Evolutionary conservation across 1,284 basidiomycete genomes (phyloP).

Genomic region (Gymnopus androsaceus): DNA sequence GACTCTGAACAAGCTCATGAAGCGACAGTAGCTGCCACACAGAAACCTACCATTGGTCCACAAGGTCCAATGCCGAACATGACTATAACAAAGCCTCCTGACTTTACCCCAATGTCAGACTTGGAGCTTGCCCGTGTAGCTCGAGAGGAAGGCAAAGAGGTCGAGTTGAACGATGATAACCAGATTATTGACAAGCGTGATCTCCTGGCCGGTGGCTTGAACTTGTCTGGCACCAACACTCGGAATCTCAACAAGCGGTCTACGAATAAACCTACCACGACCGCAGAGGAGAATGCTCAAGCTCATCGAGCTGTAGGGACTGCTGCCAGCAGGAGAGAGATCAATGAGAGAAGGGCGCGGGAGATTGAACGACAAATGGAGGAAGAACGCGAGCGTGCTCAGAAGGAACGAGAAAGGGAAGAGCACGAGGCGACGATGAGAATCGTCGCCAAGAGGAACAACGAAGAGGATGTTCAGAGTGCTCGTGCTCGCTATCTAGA

Average conservation of each 20-base stretch:
- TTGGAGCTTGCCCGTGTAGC: conserved; percentile 70
- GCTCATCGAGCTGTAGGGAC: conserved; percentile 76
- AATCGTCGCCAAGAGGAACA: conserved; percentile 67
- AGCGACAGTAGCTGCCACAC: conserved; percentile 77
- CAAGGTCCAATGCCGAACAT: conserved; percentile 61
- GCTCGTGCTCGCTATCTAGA: conserved; percentile 78
- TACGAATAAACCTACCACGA: conserved; percentile 36
- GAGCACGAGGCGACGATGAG: conserved; percentile 62
- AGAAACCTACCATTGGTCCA: conserved; percentile 62
- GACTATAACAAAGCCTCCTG: conserved; percentile 70
- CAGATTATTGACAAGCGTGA: conserved; percentile 97
- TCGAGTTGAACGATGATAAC: conserved; percentile 97
- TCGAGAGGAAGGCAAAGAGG: conserved; percentile 75
- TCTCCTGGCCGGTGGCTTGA: conserved; percentile 88
- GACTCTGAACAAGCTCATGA: conserved; percentile 81
- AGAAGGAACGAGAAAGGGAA: conserved; percentile 56
- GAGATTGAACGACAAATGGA: conserved; percentile 77
- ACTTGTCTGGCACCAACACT: conserved; percentile 82
- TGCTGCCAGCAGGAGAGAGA: conserved; percentile 77
- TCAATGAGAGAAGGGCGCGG: conserved; percentile 74
- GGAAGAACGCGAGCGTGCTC: conserved; percentile 64
- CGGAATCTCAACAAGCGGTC: conserved; percentile 48
- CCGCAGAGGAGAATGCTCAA: conserved; percentile 37
- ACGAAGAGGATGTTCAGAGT: conserved; percentile 66
- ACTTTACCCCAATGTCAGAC: conserved; percentile 65